Conservation (phyloP, 768 basidiomycete genomes). For the Trametes elegans region DNA sequence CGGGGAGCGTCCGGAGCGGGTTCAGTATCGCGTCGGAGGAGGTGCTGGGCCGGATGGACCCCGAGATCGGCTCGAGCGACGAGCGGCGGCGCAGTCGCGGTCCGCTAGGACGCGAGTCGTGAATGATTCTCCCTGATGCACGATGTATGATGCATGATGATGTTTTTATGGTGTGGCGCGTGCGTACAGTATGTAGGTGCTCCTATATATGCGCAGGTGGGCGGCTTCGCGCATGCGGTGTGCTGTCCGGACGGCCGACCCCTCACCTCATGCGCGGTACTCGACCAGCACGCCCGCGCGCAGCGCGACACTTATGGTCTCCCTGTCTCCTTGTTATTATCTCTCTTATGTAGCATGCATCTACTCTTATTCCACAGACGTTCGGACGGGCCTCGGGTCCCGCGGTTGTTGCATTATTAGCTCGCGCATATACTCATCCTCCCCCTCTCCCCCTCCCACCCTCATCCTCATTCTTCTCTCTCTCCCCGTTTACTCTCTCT, state of each 20-base stretch:
- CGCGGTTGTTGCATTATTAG: constrained; percentile 21
- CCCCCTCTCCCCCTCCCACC: background rate
- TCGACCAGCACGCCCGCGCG: background rate
- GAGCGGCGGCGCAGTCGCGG: constrained; percentile 23
- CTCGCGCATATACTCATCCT: constrained; percentile 5
- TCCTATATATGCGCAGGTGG: too few relatives aligned
- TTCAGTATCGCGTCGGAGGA: constrained; percentile 45
- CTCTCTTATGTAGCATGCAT: constrained; percentile 23
- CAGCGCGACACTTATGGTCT: background rate
- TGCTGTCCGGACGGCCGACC: too few relatives aligned
- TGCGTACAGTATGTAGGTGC: too few relatives aligned
- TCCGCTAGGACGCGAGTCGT: constrained; percentile 4
- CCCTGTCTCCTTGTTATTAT: background rate
- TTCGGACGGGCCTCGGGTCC: background rate
- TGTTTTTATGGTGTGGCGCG: background rate
- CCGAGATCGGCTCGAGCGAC: constrained; percentile 29
- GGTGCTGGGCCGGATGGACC: constrained; percentile 55
- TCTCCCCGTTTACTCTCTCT: background rate
- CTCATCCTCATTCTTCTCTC: background rate
- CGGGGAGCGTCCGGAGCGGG: constrained; percentile 36
- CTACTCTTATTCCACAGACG: background rate
- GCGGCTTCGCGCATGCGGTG: too few relatives aligned
- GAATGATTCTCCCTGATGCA: background rate
- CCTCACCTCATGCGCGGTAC: too few relatives aligned
- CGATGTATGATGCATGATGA: background rate